Evolutionary conservation across 139 green algal genomes (phyloP).

Genomic region (Chlamydomonas schloesseri): DNA sequence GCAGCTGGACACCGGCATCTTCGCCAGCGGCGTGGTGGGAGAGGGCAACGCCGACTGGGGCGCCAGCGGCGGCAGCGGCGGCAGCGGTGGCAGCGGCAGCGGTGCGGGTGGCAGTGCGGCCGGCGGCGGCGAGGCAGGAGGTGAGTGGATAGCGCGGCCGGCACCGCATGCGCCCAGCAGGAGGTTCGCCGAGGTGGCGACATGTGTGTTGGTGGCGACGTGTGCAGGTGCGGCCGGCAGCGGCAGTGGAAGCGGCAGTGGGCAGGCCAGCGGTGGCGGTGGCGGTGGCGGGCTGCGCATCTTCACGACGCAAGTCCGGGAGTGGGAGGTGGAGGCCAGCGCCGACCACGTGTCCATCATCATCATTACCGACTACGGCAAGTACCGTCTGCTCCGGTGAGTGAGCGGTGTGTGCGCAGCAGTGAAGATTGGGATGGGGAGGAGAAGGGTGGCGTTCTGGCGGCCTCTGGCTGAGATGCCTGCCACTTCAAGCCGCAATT

Average conservation of each 20-base stretch:
- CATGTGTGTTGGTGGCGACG: no score
- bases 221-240: conserved; percentile 18
- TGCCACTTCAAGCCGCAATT: no score
- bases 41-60: background rate
- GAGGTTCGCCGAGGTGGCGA: no score
- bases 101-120: conserved; percentile 27
- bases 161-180: no score
- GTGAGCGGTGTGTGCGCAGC: background rate
- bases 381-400: conserved; percentile 88
- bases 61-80: background rate
- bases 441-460: no score
- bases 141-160: no score
- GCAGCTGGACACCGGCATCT: conserved; percentile 73
- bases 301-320: conserved; percentile 80
- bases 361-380: conserved; percentile 92
- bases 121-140: background rate
- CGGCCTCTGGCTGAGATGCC: no score
- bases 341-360: conserved; percentile 92
- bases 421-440: no score
- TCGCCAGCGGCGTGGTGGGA: conserved; percentile 16
- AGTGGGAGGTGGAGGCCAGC: conserved; percentile 93
- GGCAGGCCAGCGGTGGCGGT: background rate
- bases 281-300: background rate
- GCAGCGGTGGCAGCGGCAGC: background rate
- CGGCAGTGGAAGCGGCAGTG: no score